phyloP scores from a whole-genome alignment of 352 stramenopile species.

The Globisporangium paroecandrum region DNA sequence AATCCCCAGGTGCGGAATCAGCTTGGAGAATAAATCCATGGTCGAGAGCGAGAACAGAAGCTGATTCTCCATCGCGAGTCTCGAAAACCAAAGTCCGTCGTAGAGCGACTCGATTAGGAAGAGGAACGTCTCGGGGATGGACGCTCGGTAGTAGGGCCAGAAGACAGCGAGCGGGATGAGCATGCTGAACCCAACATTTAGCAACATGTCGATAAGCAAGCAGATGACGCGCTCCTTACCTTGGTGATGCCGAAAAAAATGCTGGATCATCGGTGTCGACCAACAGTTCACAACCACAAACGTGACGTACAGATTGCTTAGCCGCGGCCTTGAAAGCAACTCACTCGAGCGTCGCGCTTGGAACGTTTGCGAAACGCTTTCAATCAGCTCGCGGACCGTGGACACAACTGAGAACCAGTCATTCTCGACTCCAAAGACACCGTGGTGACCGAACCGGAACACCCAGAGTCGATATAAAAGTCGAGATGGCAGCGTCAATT shows the following conservation, averaged over 20 bases:
- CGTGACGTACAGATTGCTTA: slow-evolving; percentile 8
- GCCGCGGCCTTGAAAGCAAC: background rate
- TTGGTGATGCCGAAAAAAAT: background rate
- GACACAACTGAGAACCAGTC: slow-evolving; percentile 7
- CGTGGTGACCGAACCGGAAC: background rate
- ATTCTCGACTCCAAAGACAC: slow-evolving; percentile 18
- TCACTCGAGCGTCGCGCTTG: slow-evolving; percentile 18
- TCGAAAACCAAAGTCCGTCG: slow-evolving; percentile 24
- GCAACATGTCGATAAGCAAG: slow-evolving; percentile 14
- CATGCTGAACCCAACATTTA: slow-evolving; percentile 21
- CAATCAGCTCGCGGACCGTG: slow-evolving; percentile 13
- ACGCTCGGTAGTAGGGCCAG: slow-evolving; percentile 20
- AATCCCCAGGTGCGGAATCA: slow-evolving; percentile 26
- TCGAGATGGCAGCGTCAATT: background rate
- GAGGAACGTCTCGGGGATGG: slow-evolving; percentile 12
- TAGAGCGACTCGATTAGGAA: slow-evolving; percentile 23
- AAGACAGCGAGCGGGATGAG: slow-evolving; percentile 21
- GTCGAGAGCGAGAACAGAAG: slow-evolving; percentile 19
- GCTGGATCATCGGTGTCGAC: slow-evolving; percentile 18
- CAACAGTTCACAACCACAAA: slow-evolving; percentile 11
- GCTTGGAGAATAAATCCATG: slow-evolving; percentile 19
- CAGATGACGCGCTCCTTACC: slow-evolving; percentile 18
- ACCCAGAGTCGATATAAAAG: background rate
- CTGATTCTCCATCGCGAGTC: slow-evolving; percentile 24
- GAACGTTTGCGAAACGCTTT: slow-evolving; percentile 17